Evolutionary conservation across 768 basidiomycete genomes (phyloP).

Genomic region (Amanita muscaria): DNA sequence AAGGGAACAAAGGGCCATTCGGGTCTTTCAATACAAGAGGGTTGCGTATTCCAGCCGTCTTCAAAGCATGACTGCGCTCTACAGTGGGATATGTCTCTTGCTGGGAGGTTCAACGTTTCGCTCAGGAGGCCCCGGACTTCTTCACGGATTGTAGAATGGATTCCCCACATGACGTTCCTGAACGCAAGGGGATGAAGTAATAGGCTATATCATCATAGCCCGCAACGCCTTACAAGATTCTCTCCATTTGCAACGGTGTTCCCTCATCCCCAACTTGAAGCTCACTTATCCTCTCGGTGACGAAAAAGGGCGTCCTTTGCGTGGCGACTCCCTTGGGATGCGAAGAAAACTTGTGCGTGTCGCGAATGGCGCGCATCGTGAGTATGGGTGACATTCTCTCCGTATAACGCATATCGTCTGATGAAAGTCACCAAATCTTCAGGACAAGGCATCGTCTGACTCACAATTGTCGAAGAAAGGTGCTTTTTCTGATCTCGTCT

Average conservation of each 20-base stretch:
- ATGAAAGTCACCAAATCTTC: not conserved
- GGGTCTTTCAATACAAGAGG: not conserved
- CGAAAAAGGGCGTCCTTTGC: slow-evolving; percentile 4
- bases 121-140: not conserved
- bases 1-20: slow-evolving; percentile 4
- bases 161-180: slow-evolving; percentile 5
- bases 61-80: not conserved
- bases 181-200: not conserved
- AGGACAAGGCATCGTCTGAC: slow-evolving; percentile 6
- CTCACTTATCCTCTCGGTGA: slow-evolving; percentile 1
- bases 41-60: not conserved
- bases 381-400: slow-evolving; percentile 3
- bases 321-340: not conserved
- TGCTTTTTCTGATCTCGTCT: slow-evolving; percentile 27
- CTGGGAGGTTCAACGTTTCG: not conserved
- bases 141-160: not conserved
- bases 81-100: not conserved
- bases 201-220: not conserved
- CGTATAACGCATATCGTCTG: slow-evolving; percentile 10
- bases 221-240: not conserved
- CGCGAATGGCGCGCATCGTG: slow-evolving; percentile 2
- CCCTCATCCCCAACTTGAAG: not conserved
- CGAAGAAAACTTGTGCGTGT: slow-evolving; percentile 3
- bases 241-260: not conserved
- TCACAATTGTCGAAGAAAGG: slow-evolving; percentile 29